These are phyloP conservation scores for Diacronema lutheri DNA, from an alignment of 78 protist species.

Conservation along the genomic window DNA sequence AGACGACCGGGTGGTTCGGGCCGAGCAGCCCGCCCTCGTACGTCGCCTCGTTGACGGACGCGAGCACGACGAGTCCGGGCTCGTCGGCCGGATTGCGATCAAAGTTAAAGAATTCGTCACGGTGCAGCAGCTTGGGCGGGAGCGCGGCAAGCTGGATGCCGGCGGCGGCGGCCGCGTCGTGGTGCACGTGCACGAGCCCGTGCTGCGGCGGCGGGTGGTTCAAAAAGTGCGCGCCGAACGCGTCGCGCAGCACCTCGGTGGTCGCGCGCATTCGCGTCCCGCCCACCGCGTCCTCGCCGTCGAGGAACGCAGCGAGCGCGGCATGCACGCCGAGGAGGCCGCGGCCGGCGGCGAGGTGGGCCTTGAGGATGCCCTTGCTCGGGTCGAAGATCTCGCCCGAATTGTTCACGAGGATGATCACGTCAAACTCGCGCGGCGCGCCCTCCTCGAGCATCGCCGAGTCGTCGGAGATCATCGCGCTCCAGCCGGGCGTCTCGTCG, in stretches of 20 bases:
- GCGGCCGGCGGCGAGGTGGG: neutral
- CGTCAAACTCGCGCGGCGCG: neutral
- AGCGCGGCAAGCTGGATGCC: neutral
- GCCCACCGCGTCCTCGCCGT: neutral
- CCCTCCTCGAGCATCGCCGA: neutral
- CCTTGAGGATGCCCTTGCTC: neutral
- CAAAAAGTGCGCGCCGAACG: constrained; percentile 13
- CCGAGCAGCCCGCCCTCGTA: constrained; percentile 6
- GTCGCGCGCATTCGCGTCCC: neutral
- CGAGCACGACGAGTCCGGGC: neutral
- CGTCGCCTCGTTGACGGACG: neutral
- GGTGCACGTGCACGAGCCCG: neutral
- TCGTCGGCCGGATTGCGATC: neutral
- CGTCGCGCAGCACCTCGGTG: neutral
- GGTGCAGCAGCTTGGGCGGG: neutral
- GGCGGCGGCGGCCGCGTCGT: neutral
- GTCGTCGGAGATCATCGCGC: neutral
- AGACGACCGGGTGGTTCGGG: neutral
- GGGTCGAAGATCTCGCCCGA: constrained; percentile 5
- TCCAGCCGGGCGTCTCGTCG: neutral
- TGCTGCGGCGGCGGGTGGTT: constrained; percentile 27
- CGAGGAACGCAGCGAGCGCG: constrained; percentile 11
- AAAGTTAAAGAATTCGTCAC: constrained; percentile 3
- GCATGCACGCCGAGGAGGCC: constrained; percentile 13
- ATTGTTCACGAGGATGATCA: constrained; percentile 6